Base-by-base conservation (phyloP, 805 yeast species). In the Pichia paraexigua region DNA sequence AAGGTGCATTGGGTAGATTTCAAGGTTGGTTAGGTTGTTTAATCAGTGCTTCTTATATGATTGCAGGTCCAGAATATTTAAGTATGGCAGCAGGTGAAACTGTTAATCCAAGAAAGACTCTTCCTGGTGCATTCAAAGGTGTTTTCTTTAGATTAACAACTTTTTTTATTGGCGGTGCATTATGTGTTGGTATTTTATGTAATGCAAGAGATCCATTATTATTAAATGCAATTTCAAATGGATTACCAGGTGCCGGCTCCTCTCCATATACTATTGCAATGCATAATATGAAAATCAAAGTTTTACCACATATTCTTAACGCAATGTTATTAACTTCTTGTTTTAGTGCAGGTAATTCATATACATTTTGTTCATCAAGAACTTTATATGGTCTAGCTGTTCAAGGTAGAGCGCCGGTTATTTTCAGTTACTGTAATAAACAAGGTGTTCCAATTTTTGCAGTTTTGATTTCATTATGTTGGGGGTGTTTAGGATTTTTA, bases 261-360 rank as follows among this genome's bases (percentile, higher is more conserved):
- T 81, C 89, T 21, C 92, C 96, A 1, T 87, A 83, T 62, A 91
- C 87, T 41, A 80, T 88, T 59, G 94, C 92, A 6, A 87, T 88
- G 88, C 63, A 72, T 45, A 77, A 76, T 52, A 68, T 87, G 59
- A 74, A 79, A 0, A 84, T 88, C 48, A 78, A 71, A 32, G 80
- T 78, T 0, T 72, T 87, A 49, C 94, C 95, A 40, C 79, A 82
- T 61, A 73, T 88, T 50, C 85, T 89, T 51, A 89, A 89, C 65
- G 92, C 80, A 1, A 78, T 86, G 37, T 72, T 89, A 40, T 70
- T 89, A 47, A 74, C 87, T 3, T 78, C 92, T 2, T 87, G 89
- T 3, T 83, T 87, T 57, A 82, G 89, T 37, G 89, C 95, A 2
- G 95, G 95, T 49, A 87, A 87, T 65, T 84, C 91, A 2, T 84